Conservation (phyloP, 129 eudicot genomes). For the Arctium minus region DNA sequence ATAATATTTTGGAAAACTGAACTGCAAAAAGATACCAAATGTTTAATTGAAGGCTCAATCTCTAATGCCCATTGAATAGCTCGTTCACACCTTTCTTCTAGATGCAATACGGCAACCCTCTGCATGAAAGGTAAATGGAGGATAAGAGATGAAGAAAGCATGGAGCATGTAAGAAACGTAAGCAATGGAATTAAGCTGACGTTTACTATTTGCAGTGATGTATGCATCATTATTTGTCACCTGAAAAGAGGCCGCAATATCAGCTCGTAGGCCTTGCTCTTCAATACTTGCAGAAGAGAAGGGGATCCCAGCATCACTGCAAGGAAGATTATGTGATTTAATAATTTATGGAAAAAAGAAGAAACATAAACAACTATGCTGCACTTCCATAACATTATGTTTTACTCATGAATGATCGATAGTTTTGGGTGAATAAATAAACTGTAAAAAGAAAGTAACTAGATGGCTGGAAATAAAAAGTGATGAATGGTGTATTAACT, state of each 20-base stretch:
- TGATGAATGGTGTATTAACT: neutral
- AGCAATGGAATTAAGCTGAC: neutral
- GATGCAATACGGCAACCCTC: constrained; percentile 92
- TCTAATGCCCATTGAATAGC: constrained; percentile 94
- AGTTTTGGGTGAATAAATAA: too few relatives aligned
- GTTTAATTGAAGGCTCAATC: constrained; percentile 79
- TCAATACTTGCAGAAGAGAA: constrained; percentile 61
- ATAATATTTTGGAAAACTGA: neutral
- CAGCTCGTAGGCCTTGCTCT: constrained; percentile 74
- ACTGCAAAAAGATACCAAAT: constrained; percentile 47
- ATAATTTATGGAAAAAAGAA: neutral
- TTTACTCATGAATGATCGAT: neutral
- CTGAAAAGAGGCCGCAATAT: constrained; percentile 97
- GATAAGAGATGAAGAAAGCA: neutral
- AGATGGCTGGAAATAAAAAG: neutral
- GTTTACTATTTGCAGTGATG: neutral
- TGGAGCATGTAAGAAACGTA: neutral
- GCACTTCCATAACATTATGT: neutral
- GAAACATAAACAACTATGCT: constrained; percentile 2
- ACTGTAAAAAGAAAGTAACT: neutral
- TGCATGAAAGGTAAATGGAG: constrained; percentile 19
- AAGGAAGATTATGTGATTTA: constrained; percentile 4
- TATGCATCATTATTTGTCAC: constrained; percentile 31
- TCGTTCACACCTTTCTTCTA: constrained; percentile 86
- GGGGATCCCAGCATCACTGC: constrained; percentile 70